A percentile compares a stretch with the other conserved stretches of the same genome.
Conservation (phyloP, 495 filamentous ascomycete species). For the Aspergillus conjunctus region DNA sequence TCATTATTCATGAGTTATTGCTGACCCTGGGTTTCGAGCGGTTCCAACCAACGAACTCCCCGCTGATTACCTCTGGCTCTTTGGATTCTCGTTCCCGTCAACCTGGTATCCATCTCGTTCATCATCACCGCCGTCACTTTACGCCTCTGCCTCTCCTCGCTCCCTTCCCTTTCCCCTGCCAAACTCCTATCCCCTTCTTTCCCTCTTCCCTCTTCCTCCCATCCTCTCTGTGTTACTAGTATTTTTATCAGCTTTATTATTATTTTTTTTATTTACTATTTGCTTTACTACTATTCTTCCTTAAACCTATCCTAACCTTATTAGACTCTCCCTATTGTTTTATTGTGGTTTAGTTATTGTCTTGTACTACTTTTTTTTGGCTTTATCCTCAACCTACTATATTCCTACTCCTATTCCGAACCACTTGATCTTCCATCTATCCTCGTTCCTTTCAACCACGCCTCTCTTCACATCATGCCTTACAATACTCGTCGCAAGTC, state of each 20-base stretch:
- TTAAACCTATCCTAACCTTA: slow-evolving; percentile 10
- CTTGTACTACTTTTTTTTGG: slow-evolving; percentile 11
- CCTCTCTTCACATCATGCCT: slow-evolving; percentile 62
- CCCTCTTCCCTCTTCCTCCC: slow-evolving; percentile 8
- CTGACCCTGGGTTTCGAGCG: slow-evolving; percentile 18
- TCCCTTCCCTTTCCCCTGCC: slow-evolving; percentile 23
- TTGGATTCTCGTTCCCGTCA: slow-evolving; percentile 15
- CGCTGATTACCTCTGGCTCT: slow-evolving; percentile 28
- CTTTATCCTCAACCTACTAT: slow-evolving; percentile 15
- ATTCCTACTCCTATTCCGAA: slow-evolving; percentile 23
- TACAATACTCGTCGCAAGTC: slow-evolving; percentile 99
- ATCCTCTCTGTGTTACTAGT: slow-evolving; percentile 22
- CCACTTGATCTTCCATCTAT: slow-evolving; percentile 5
- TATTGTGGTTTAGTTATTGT: slow-evolving; percentile 11
- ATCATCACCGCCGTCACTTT: slow-evolving; percentile 18
- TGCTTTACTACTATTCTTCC: slow-evolving; percentile 19
- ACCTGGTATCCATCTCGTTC: slow-evolving; percentile 17
- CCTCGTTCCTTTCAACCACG: slow-evolving; percentile 3
- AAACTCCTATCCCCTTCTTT: slow-evolving; percentile 13
- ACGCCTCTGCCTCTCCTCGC: not conserved
- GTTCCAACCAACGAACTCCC: slow-evolving; percentile 26
- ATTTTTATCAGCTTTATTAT: slow-evolving; percentile 15
- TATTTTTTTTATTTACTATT: slow-evolving; percentile 17
- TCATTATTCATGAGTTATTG: slow-evolving; percentile 23
- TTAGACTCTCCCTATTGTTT: slow-evolving; percentile 14